Evolutionary conservation across 192 early-diverging fungal species (phyloP), one percentile per base, ranked within the genome.

Genomic region (Backusella luteola): DNA sequence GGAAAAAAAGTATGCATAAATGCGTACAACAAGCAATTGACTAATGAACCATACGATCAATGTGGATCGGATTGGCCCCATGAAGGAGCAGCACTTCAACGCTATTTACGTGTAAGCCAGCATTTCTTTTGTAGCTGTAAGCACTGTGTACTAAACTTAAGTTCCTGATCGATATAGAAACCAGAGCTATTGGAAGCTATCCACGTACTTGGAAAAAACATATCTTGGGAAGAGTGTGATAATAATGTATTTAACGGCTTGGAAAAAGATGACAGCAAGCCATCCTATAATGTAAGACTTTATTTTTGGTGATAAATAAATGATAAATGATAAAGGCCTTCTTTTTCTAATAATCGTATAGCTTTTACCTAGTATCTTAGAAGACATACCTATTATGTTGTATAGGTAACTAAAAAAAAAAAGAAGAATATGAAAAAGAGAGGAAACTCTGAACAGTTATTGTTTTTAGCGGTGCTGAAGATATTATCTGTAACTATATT

Each of bases 401-500:
- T 94, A 89, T 81, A 92, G 84, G 92, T 92, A 85, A 12, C 66
- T 67, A 46, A 36, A 80, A 73, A 38, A 23, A 0, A 73, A 21
- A 34, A 6, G 35, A 32, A 52, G 1, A 52, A 8, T 29, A 42
- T 36, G 42, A 44, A 71, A 34, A 52, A 8, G 32, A 1, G 4
- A 39, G 15, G 8, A 35, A n/a, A 44, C 53, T 69, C 15, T 29
- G 41, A 77, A 67, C 34, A 21, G n/a, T 2, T 67, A n/a, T 9
- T 42, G 44, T 69, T 66, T 49, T 82, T 52, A 95, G 93, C 75
- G 94, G 94, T 6, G 91, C 93, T 44, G 76, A 89, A 72, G 94
- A 96, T 76, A 76, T 95, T 67, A 94, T 95, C 68, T 96, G 94
- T 78, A 96, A 96, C 77, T 84, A 86, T 66, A 74, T 90, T 29